Percentiles rank a stretch among this genome's conserved stretches.
Evolutionary conservation across 306 rosid genomes (phyloP).

Genomic region (Trifolium subterraneum): DNA sequence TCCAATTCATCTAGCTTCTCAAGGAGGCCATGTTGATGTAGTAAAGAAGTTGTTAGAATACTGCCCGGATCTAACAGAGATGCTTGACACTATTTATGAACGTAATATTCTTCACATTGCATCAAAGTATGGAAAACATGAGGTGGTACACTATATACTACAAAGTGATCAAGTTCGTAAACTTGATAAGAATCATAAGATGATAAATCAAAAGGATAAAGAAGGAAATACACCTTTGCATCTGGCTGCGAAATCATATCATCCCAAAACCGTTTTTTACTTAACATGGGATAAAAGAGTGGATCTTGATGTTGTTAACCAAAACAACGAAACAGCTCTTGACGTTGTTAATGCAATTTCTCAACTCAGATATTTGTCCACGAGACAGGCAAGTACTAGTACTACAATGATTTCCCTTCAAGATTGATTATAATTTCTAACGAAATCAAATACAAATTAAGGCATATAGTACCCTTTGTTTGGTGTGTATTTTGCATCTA

Average conservation of each 20-base stretch:
- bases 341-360: not conserved
- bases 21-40: conserved; percentile 15
- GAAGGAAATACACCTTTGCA: conserved; percentile 44
- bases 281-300: not conserved
- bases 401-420: not conserved
- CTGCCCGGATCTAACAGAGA: conserved; percentile 21
- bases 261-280: not conserved
- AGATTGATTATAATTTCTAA: too few species aligned
- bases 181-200: too few species aligned
- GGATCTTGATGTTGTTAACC: not conserved
- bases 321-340: not conserved
- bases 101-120: conserved; percentile 36
- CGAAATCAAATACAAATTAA: too few species aligned
- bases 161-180: too few species aligned
- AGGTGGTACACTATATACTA: conserved; percentile 27
- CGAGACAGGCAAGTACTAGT: conserved; percentile 31
- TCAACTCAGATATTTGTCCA: not conserved
- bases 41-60: conserved; percentile 15
- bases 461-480: too few species aligned
- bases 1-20: conserved; percentile 36
- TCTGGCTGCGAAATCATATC: conserved; percentile 20
- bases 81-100: not conserved
- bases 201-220: conserved; percentile 37
- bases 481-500: too few species aligned
- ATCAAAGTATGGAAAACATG: conserved; percentile 14